Evolutionary conservation across 129 eudicot species (phyloP), one percentile per base, ranked within the genome.

Genomic region (Pseudognaphalium luteoalbum): DNA sequence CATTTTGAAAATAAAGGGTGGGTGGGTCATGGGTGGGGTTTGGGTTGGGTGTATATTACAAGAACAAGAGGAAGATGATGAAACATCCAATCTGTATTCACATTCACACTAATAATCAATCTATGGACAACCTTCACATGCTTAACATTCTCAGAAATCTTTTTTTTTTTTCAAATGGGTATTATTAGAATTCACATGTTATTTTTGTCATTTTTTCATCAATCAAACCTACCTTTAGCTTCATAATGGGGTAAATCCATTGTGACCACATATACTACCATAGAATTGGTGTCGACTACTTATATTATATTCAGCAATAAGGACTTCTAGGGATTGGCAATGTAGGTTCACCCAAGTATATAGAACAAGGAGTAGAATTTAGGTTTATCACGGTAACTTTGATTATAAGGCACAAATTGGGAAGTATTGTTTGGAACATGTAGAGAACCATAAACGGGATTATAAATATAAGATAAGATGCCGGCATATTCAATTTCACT

Each of bases 31-130:
- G 34, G 51, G 16, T 34, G 19, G 51, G 63, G 57, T 42, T 57
- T 20, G 63, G 63, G 44, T 39, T 4, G 54, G 54, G n/a, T 47
- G 5, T 47, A 54, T 64, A 65, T 63, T 72, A 37, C 83, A 80
- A 73, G 69, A 57, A 37, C 83, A 80, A 80, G 69, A 57, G 74
- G 74, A 72, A 80, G 70, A 66, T 58, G 83, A 73, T 80, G 75
- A 80, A 80, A 80, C 34, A 57, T 66, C 67, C 83, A 12, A 73
- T 73, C 70, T 67, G 83, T 80, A 58, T 80, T 70, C 79, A 80
- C 83, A 73, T 80, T 62, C 79, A 80, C 83, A 73, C 83, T 80
- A 73, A 73, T 57, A 9, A 67, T 80, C 34, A 57, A 80, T 59
- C 63, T 66, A 57, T 5, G 68, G 70, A 73, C 79, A 66, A 66